Evolutionary conservation across 441 rosid species (phyloP).

Genomic region (Capsella rubella): DNA sequence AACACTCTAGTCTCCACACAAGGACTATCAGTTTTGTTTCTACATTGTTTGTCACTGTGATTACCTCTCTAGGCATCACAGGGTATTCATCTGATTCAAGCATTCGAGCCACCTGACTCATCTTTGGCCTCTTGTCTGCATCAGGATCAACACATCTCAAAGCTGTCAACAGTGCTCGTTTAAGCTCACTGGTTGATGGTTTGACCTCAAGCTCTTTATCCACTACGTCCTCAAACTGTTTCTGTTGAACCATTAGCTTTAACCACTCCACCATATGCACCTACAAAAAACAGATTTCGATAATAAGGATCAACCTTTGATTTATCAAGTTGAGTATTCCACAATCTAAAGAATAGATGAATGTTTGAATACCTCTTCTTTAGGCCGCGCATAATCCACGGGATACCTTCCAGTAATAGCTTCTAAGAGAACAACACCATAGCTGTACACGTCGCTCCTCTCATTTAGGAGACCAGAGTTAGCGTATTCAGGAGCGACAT

Average conservation of each 20-base stretch:
- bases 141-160: slow-evolving; percentile 86
- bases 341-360: slow-evolving; percentile 1
- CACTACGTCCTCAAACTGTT: slow-evolving; percentile 73
- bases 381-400: slow-evolving; percentile 84
- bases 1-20: slow-evolving; percentile 21
- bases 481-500: slow-evolving; percentile 97
- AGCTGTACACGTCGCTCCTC: slow-evolving; percentile 85
- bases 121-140: slow-evolving; percentile 75
- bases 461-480: slow-evolving; percentile 88
- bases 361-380: slow-evolving; percentile 69
- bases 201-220: slow-evolving; percentile 65
- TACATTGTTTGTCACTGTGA: not conserved
- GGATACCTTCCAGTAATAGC: slow-evolving; percentile 98
- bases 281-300: slow-evolving; percentile 48
- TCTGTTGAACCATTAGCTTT: slow-evolving; percentile 74
- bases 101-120: slow-evolving; percentile 86
- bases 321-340: too few species aligned
- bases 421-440: slow-evolving; percentile 84
- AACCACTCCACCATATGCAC: slow-evolving; percentile 87
- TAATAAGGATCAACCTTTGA: slow-evolving; percentile 15
- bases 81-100: slow-evolving; percentile 84
- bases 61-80: slow-evolving; percentile 69
- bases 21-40: not conserved
- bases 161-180: slow-evolving; percentile 76
- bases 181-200: slow-evolving; percentile 70